Base-by-base conservation (phyloP, 805 yeast genomes). In the Kuraishia capsulata region DNA sequence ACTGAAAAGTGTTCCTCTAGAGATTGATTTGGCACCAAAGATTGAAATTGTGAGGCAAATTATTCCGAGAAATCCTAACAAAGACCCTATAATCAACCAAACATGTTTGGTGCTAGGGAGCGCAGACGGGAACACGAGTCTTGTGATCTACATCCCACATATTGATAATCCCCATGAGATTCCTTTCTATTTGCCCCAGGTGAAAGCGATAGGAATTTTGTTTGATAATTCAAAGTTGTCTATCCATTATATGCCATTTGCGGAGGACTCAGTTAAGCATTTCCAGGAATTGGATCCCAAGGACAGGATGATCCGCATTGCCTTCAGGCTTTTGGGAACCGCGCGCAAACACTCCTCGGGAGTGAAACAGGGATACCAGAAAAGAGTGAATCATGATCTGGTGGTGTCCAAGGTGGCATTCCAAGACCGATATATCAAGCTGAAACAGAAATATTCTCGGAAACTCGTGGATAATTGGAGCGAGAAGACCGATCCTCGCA, bases 401-500 rank as follows among this genome's bases (percentile, higher is more conserved):
- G 84, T 90, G 5, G 94, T 90, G 1, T 78, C 85, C 33, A 83
- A 87, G 51, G 82, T 81, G 19, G 67, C 76, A 10, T 90, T 90
- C 50, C 97, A 90, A 56, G 81, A 85, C 52, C 62, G 83, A 42
- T 90, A 90, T 56, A 79, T 86, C 20, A 65, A 73, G 17, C 65
- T 90, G 50, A 90, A 90, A 59, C 84, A 82, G 56, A 83, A 80
- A 56, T 83, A 89, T 55, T 86, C 95, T 0, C 74, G 79, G 20
- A 58, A 62, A 14, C 61, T 90, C 36, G 88, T 88, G 10, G 84
- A 79, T 30, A 72, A 70, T 45, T 90, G 97, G 97, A 77, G 71
- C n/a, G 97, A 90, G 59, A 78, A 81, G 23, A 90, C 97, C 2
- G 97, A 90, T 58, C 97, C 97, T 3, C 74, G 81, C 48, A 90